Conservation (phyloP, 164 flowering plant genomes). For the Magnolia sinica region DNA sequence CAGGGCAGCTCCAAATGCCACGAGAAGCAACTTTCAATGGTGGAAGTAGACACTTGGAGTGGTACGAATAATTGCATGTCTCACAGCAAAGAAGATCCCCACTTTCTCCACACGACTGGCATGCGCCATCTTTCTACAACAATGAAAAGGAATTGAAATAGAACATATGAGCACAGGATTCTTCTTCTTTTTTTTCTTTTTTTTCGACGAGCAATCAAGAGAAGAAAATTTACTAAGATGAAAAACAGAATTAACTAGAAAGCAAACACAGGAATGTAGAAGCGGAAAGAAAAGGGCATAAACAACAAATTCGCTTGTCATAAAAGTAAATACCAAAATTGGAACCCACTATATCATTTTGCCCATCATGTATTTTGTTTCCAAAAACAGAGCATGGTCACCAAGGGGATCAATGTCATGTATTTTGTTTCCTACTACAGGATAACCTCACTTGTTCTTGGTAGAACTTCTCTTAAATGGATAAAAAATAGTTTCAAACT, state of each 20-base stretch:
- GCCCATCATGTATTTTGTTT: too few relatives aligned
- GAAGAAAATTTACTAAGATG: background rate
- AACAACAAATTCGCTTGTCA: background rate
- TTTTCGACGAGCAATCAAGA: background rate
- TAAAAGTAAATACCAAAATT: background rate
- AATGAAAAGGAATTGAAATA: constrained; percentile 3
- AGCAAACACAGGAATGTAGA: background rate
- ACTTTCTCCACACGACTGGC: constrained; percentile 79
- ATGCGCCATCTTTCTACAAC: constrained; percentile 67
- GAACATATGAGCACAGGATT: background rate
- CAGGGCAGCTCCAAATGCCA: constrained; percentile 88
- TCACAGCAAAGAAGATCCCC: constrained; percentile 63
- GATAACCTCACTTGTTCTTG: too few relatives aligned
- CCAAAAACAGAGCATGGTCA: too few relatives aligned
- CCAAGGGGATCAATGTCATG: too few relatives aligned
- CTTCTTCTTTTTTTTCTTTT: too few relatives aligned
- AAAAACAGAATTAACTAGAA: background rate
- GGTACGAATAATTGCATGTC: constrained; percentile 84
- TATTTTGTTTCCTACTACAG: too few relatives aligned
- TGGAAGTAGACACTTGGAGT: constrained; percentile 80
- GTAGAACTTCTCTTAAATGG: too few relatives aligned
- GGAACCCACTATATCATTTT: too few relatives aligned
- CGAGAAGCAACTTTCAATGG: constrained; percentile 60
- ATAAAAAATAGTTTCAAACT: too few relatives aligned
- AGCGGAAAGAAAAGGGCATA: background rate